These are phyloP conservation scores for Saraca asoca DNA, from an alignment of 331 rosid genomes.

Conservation along the genomic window DNA sequence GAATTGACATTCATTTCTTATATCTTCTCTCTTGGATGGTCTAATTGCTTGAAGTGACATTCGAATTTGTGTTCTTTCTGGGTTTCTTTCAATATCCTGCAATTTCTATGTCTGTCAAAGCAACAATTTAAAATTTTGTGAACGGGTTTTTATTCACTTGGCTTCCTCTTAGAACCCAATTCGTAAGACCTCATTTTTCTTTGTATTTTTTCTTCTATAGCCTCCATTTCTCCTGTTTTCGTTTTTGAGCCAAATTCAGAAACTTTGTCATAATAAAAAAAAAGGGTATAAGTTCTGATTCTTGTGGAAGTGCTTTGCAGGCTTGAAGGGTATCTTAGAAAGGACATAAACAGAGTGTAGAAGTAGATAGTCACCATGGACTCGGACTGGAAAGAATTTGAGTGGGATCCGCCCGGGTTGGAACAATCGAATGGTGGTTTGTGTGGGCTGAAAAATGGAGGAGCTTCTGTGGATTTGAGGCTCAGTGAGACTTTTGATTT, in stretches of 20 bases:
- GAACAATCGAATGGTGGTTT: slow-evolving; percentile 28
- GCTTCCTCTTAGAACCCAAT: slow-evolving; percentile 42
- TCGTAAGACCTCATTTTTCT: slow-evolving; percentile 24
- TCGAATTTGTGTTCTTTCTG: slow-evolving; percentile 35
- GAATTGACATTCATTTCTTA: slow-evolving; percentile 34
- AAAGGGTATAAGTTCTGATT: slow-evolving; percentile 38
- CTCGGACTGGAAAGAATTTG: slow-evolving; percentile 50
- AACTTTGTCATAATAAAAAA: slow-evolving; percentile 26
- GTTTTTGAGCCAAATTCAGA: slow-evolving; percentile 40
- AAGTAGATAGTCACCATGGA: slow-evolving; percentile 37
- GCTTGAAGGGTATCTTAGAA: slow-evolving; percentile 34
- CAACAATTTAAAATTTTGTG: slow-evolving; percentile 37
- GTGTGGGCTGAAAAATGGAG: slow-evolving; percentile 28
- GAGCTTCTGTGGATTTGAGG: slow-evolving; percentile 50
- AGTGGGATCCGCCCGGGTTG: slow-evolving; percentile 46
- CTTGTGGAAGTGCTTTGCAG: slow-evolving; percentile 45
- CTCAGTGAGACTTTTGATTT: slow-evolving; percentile 46
- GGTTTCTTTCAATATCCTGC: slow-evolving; percentile 33
- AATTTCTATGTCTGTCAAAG: slow-evolving; percentile 27
- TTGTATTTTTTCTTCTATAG: slow-evolving; percentile 1
- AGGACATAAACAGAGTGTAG: slow-evolving; percentile 24
- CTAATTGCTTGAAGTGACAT: slow-evolving; percentile 44
- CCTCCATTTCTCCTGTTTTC: slow-evolving; percentile 33
- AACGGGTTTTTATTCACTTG: slow-evolving; percentile 39
- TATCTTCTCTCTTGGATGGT: slow-evolving; percentile 15